These are phyloP conservation scores for Lepidium didymum DNA, from an alignment of 345 rosid genomes.

Conservation along the genomic window DNA sequence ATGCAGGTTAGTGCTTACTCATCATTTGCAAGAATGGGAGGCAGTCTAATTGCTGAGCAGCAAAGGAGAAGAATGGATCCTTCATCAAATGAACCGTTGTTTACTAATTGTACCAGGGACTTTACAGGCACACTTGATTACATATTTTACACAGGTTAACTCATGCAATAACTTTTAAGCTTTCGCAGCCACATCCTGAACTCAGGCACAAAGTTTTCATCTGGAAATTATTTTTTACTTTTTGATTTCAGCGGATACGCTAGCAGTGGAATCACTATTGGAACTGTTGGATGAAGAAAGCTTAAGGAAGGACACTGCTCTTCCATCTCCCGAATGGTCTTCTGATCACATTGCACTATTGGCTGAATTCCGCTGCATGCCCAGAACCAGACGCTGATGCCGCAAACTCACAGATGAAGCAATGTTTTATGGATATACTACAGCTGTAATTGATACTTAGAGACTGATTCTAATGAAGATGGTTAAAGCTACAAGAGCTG, in stretches of 20 bases:
- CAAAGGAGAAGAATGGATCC: constrained; percentile 90
- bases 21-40: constrained; percentile 67
- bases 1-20: constrained; percentile 99
- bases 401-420: constrained; percentile 15
- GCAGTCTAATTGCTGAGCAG: constrained; percentile 50
- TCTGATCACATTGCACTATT: constrained; percentile 95
- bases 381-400: constrained; percentile 81
- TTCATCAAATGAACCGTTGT: constrained; percentile 81
- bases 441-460: neutral
- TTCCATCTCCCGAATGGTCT: constrained; percentile 99
- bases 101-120: constrained; percentile 94
- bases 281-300: constrained; percentile 97
- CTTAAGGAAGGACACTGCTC: constrained; percentile 97
- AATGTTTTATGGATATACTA: neutral
- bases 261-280: constrained; percentile 85
- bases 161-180: neutral
- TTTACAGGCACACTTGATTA: constrained; percentile 88
- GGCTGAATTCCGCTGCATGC: constrained; percentile 93
- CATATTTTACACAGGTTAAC: constrained; percentile 88
- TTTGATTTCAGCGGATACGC: constrained; percentile 68
- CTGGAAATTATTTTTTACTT: neutral
- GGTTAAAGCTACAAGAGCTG: neutral
- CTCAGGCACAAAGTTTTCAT: neutral
- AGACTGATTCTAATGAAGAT: constrained; percentile 8
- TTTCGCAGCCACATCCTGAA: neutral